Conservation (phyloP, 805 yeast species). For the Saccharomycopsis guyanensis region DNA sequence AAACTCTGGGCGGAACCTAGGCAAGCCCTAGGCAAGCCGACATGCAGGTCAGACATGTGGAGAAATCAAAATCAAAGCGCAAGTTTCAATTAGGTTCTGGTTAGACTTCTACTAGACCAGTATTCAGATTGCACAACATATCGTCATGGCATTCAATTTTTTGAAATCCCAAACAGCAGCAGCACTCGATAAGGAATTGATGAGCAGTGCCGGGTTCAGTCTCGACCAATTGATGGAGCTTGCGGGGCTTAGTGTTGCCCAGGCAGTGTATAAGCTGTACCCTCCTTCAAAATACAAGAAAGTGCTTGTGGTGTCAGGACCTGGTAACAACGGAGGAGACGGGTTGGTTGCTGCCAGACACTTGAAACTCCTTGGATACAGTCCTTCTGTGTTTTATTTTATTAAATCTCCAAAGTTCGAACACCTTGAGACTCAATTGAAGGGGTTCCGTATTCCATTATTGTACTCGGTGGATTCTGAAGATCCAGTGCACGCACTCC, state of each 20-base stretch:
- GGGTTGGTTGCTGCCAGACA: slow-evolving; percentile 96
- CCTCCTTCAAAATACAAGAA: slow-evolving; percentile 43
- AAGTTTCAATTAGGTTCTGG: no score
- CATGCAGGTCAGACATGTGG: no score
- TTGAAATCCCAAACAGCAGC: slow-evolving; percentile 55
- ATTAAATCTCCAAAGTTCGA: slow-evolving; percentile 46
- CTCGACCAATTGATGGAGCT: slow-evolving; percentile 91
- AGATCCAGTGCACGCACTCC: slow-evolving; percentile 3
- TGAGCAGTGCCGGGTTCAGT: slow-evolving; percentile 77
- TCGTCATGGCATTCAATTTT: no score
- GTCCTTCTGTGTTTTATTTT: slow-evolving; percentile 66
- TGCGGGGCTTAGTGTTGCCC: slow-evolving; percentile 93
- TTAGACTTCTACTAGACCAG: no score
- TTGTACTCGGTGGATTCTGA: slow-evolving; percentile 27
- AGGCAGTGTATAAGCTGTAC: slow-evolving; percentile 62
- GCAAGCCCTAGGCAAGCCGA: no score
- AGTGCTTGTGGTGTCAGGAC: slow-evolving; percentile 77
- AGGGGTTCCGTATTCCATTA: slow-evolving; percentile 49
- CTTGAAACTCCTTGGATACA: slow-evolving; percentile 68
- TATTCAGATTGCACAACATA: no score
- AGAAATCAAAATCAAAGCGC: no score
- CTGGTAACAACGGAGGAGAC: slow-evolving; percentile 96
- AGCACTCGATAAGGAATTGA: slow-evolving; percentile 72
- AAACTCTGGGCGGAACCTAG: no score
- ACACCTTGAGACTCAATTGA: slow-evolving; percentile 59